A percentile compares a stretch with the other conserved stretches of the same genome.
These are phyloP conservation scores for Arthrobotrys sinensis DNA, from an alignment of 2,329 filamentous ascomycete species.

Conservation along the genomic window DNA sequence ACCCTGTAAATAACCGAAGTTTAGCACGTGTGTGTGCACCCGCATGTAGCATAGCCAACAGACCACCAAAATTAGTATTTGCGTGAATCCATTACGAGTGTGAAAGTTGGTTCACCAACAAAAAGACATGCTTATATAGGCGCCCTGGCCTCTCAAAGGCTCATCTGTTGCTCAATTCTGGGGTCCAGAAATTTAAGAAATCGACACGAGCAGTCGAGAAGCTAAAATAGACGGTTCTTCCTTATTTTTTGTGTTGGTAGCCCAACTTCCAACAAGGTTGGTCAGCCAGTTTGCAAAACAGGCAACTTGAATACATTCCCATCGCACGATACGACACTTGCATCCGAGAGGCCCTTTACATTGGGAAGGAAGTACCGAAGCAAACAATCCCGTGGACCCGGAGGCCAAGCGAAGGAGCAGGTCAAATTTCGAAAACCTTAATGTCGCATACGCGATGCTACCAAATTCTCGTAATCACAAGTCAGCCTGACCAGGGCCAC, in stretches of 20 bases:
- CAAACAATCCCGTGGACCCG: not conserved
- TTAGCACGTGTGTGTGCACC: constrained; percentile 21
- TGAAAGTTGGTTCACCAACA: not conserved
- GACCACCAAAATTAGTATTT: not conserved
- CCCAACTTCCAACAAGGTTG: constrained; percentile 21
- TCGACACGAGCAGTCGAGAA: not conserved
- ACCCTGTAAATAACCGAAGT: constrained; percentile 25
- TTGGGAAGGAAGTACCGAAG: constrained; percentile 32
- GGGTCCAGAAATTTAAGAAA: not conserved
- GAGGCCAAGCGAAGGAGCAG: constrained; percentile 28
- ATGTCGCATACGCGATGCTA: constrained; percentile 20
- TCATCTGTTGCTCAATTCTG: not conserved
- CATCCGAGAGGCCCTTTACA: not conserved
- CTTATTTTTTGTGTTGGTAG: constrained; percentile 21
- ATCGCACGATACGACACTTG: not conserved
- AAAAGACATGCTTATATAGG: not conserved
- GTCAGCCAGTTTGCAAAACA: not conserved
- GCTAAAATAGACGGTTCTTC: not conserved
- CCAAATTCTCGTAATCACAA: constrained; percentile 26
- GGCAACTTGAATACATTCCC: not conserved
- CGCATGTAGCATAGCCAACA: constrained; percentile 28
- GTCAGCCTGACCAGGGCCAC: constrained; percentile 13
- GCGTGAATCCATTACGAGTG: not conserved
- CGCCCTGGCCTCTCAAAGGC: not conserved
- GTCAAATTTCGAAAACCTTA: not conserved